Evolutionary conservation across 106 monocot species (phyloP).

Genomic region (Cymbidium sinense): DNA sequence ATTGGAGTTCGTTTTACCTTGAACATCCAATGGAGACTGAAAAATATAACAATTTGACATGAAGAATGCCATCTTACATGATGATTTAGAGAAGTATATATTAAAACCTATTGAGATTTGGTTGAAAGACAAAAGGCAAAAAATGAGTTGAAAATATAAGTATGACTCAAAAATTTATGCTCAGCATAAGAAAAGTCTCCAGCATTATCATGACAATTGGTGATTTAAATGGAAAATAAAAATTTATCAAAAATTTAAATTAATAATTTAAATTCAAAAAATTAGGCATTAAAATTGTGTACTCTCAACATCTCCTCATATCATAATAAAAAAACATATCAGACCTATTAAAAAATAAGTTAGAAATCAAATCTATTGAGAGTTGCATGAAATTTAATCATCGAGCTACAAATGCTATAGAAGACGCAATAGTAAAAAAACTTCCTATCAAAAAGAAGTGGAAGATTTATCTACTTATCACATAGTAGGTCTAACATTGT

Average conservation of each 20-base stretch:
- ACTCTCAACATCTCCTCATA: not conserved
- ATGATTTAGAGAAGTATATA: not conserved
- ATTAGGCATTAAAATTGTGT: not conserved
- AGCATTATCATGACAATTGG: not conserved
- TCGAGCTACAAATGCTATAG: not conserved
- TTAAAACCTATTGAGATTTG: not conserved
- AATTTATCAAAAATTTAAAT: not conserved
- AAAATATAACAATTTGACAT: not conserved
- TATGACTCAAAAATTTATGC: too few relatives aligned
- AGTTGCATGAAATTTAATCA: not conserved
- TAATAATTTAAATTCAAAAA: not conserved
- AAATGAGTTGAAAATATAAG: too few relatives aligned
- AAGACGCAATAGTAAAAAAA: not conserved
- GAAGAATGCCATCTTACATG: not conserved
- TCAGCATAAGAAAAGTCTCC: not conserved
- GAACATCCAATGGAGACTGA: not conserved
- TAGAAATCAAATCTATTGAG: too few relatives aligned
- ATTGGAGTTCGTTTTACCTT: not conserved
- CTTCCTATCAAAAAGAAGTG: too few relatives aligned
- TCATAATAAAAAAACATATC: not conserved
- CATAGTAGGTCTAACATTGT: too few relatives aligned
- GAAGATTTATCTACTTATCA: too few relatives aligned
- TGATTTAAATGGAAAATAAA: not conserved
- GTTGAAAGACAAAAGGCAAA: not conserved
- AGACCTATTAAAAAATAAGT: not conserved